These are phyloP conservation scores for Teratosphaeria nubilosa DNA, from an alignment of 2,329 filamentous ascomycete species.

Conservation along the genomic window DNA sequence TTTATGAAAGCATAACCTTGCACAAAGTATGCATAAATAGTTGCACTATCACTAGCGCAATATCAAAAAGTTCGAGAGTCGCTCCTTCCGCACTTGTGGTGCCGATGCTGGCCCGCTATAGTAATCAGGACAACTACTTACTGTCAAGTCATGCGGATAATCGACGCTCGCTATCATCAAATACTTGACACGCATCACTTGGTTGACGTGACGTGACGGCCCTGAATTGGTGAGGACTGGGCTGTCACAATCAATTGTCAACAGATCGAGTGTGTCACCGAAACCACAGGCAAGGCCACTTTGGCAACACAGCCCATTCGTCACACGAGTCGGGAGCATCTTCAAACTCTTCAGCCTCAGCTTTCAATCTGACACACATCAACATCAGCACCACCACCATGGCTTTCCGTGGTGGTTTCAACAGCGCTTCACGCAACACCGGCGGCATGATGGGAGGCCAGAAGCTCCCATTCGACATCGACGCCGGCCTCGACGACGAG, in stretches of 20 bases:
- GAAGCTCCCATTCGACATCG: conserved; percentile 10
- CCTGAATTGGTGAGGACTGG: neutral
- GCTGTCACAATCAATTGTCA: neutral
- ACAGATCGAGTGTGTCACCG: neutral
- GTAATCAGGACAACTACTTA: neutral
- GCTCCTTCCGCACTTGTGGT: neutral
- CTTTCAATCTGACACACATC: neutral
- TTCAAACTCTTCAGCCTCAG: neutral
- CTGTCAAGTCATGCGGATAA: neutral
- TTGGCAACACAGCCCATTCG: neutral
- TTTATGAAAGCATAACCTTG: neutral
- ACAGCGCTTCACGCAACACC: neutral
- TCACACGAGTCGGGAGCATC: neutral
- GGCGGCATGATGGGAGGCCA: conserved; percentile 4
- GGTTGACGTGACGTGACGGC: neutral
- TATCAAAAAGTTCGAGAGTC: neutral
- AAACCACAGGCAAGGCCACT: neutral
- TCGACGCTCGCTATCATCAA: neutral
- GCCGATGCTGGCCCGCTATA: neutral
- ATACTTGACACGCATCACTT: neutral
- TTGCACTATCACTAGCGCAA: neutral
- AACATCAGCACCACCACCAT: neutral
- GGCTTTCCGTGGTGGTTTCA: conserved; percentile 7
- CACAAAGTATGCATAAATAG: neutral
- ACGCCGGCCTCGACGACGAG: conserved; percentile 7